Evolutionary conservation across 164 flowering plant species (phyloP).

Genomic region (Warburgia ugandensis): DNA sequence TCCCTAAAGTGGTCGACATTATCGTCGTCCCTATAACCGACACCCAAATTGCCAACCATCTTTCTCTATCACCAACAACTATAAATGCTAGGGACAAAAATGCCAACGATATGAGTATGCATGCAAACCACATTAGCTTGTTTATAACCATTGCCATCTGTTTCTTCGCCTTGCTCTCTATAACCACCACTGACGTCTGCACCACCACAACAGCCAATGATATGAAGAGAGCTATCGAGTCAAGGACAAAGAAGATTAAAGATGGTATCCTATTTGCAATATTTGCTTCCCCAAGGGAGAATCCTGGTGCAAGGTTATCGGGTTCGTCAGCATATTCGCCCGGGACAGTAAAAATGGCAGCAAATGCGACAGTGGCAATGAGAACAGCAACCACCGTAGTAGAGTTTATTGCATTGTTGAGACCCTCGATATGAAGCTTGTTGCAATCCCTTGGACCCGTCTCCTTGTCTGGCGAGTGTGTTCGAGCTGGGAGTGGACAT

Average conservation of each 20-base stretch:
- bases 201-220: constrained; percentile 71
- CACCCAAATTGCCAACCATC: constrained; percentile 76
- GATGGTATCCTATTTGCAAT: constrained; percentile 52
- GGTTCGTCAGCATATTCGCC: constrained; percentile 79
- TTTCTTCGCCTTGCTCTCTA: constrained; percentile 93
- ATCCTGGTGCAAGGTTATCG: constrained; percentile 30
- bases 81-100: constrained; percentile 68
- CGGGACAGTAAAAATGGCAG: constrained; percentile 90
- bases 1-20: constrained; percentile 73
- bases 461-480: constrained; percentile 79
- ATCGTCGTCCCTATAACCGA: constrained; percentile 67
- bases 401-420: constrained; percentile 95
- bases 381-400: constrained; percentile 95
- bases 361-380: constrained; percentile 95
- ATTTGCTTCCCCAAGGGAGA: constrained; percentile 69
- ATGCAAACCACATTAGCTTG: constrained; percentile 98
- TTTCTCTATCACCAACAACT: constrained; percentile 62
- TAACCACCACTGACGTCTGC: constrained; percentile 89
- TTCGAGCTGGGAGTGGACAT: constrained; percentile 83
- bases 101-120: constrained; percentile 75
- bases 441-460: constrained; percentile 79
- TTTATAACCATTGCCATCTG: constrained; percentile 87
- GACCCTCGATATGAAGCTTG: constrained; percentile 89
- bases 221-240: constrained; percentile 81
- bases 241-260: constrained; percentile 72